Evolutionary conservation across 2,329 filamentous ascomycete genomes (phyloP).

Genomic region (Clonostachys rosea): DNA sequence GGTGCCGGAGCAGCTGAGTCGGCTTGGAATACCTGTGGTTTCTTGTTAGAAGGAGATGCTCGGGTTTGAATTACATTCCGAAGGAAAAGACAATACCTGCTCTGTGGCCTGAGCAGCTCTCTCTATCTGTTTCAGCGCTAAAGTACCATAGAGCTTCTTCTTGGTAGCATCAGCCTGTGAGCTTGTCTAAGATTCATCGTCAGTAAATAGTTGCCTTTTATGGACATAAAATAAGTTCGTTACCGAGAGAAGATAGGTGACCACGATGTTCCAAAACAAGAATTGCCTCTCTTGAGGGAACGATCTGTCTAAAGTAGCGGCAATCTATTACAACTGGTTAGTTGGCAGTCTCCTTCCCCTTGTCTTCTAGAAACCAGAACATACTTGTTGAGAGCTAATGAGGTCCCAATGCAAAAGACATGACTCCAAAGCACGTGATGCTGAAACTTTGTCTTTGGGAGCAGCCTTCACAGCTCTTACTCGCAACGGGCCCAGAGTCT

Average conservation of each 20-base stretch:
- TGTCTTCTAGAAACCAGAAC: constrained; percentile 1
- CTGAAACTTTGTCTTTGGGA: constrained; percentile 37
- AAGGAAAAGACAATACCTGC: constrained; percentile 21
- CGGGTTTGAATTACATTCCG: not conserved
- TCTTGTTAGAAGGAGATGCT: too few relatives aligned
- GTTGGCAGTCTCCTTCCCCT: constrained; percentile 3
- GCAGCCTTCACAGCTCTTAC: constrained; percentile 46
- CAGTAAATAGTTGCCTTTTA: not conserved
- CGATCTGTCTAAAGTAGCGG: constrained; percentile 45
- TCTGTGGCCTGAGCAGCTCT: constrained; percentile 40
- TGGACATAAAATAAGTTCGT: constrained; percentile 8
- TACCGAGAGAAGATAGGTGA: constrained; percentile 50
- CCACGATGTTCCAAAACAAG: constrained; percentile 50
- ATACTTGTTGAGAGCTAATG: constrained; percentile 51
- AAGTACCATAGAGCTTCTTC: constrained; percentile 43
- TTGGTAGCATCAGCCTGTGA: constrained; percentile 41
- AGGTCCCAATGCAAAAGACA: constrained; percentile 53
- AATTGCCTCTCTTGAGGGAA: constrained; percentile 41
- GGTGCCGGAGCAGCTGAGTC: constrained; percentile 8
- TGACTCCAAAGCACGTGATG: constrained; percentile 40
- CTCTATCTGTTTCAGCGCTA: constrained; percentile 46
- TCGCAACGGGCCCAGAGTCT: constrained; percentile 44
- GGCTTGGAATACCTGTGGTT: constrained; percentile 2
- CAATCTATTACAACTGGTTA: constrained; percentile 35
- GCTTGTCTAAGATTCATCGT: constrained; percentile 27